Evolutionary conservation across 1,284 basidiomycete genomes (phyloP), one percentile per base, ranked within the genome.

Genomic region (Pterulicium gracile): DNA sequence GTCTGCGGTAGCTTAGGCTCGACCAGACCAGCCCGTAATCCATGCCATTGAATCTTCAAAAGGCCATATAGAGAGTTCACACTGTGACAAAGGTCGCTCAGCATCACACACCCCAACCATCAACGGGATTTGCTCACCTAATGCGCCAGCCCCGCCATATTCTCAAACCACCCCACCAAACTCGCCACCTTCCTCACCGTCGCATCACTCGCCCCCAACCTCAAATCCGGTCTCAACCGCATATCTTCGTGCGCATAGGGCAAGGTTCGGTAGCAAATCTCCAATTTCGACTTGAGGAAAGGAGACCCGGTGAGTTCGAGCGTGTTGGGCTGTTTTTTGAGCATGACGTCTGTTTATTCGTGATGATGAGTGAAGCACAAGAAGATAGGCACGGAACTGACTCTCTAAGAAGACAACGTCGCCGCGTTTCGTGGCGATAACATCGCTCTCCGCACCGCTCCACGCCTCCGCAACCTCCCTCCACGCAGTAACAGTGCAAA

Each of bases 241-340:
- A 61, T 63, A 56, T 88, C 85, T 49, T 75, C 68, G n/a, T 68
- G 67, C 0, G 68, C 65, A 50, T 73, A 71, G 4, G 83, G 81
- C 72, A 88, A 75, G 4, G 81, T 81, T 7, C 86, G 75, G 60
- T 81, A 88, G 56, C 86, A 88, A 10, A 88, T 77, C 52, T 78
- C 69, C 44, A 77, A 58, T 44, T 57, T 63, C 1, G 81, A 81
- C 43, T 72, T 74, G 17, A 79, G 67, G 52, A 75, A 69, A 10
- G 77, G 75, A 0, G 83, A 86, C 0, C 81, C 83, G 0, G 75
- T 77, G 19, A 86, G 61, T 4, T 63, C 63, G 45, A 73, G 56
- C 1, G 73, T 64, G 1, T 61, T 61, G 0, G 63, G 53, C 47
- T 75, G 72, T 58, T 66, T 74, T 7, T 61, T 55, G 0, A 67